A percentile compares a stretch with the other conserved stretches of the same genome.
Conservation (phyloP, 2,329 filamentous ascomycete species). For the Chaetomiaceae sp. region DNA sequence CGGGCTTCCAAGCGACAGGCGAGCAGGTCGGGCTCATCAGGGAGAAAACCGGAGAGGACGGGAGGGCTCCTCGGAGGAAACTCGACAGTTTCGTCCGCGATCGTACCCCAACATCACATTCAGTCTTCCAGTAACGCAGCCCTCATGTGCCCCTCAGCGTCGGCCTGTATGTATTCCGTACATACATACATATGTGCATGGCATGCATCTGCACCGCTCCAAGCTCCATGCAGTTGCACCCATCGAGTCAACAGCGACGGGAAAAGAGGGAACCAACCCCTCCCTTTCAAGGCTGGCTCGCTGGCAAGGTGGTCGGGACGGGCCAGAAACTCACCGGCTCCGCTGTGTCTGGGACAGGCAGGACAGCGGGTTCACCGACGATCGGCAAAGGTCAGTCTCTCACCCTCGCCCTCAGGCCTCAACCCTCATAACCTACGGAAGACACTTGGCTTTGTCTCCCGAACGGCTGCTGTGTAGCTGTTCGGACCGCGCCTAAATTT, state of each 20-base stretch:
- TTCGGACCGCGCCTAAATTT: conserved; percentile 22
- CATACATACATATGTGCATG: too few species aligned
- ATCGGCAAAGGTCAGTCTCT: conserved; percentile 16
- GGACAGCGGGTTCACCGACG: conserved; percentile 16
- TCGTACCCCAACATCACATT: conserved; percentile 10
- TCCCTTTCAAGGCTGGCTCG: too few species aligned
- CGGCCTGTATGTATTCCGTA: too few species aligned
- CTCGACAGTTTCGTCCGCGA: conserved; percentile 15
- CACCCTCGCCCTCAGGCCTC: background rate
- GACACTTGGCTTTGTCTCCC: too few species aligned
- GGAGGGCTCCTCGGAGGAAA: conserved; percentile 6
- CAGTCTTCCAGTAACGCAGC: background rate
- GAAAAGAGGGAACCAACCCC: too few species aligned
- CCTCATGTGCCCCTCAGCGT: too few species aligned
- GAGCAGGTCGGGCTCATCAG: too few species aligned
- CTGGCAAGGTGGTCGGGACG: background rate
- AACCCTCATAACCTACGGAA: conserved; percentile 1
- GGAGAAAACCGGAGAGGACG: too few species aligned
- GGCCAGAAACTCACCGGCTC: conserved; percentile 8
- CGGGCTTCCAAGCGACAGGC: conserved; percentile 17
- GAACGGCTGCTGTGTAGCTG: conserved; percentile 15
- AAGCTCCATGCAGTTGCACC: too few species aligned
- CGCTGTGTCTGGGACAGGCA: conserved; percentile 12
- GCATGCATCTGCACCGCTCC: too few species aligned
- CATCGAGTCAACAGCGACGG: too few species aligned